These are phyloP conservation scores for Aspergillus novofumigatus DNA, from an alignment of 2,329 filamentous ascomycete genomes.

Conservation along the genomic window DNA sequence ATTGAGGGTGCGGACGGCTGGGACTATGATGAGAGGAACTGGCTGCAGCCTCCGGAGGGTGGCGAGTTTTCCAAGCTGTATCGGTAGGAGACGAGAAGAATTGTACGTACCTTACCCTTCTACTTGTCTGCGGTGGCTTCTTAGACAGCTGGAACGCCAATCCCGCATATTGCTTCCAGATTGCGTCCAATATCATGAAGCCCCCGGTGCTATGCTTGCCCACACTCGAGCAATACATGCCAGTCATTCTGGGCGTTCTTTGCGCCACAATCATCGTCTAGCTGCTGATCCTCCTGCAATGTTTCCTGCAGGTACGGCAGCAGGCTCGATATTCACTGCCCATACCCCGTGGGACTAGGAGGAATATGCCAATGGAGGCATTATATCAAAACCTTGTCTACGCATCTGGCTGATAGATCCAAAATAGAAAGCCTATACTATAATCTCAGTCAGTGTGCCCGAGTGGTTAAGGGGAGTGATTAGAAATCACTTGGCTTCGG, in stretches of 20 bases:
- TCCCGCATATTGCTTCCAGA: background rate
- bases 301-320: constrained; percentile 9
- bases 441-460: background rate
- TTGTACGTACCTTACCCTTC: background rate
- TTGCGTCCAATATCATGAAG: background rate
- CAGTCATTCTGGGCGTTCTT: background rate
- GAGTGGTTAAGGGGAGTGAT: background rate
- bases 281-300: constrained; percentile 13
- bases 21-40: constrained; percentile 81
- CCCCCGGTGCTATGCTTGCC: background rate
- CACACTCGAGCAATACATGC: constrained; percentile 5
- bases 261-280: constrained; percentile 2
- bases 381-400: no score
- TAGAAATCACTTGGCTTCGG: constrained; percentile 4
- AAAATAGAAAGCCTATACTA: fast-evolving
- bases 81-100: background rate
- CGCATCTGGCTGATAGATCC: no score
- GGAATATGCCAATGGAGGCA: no score
- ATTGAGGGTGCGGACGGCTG: constrained; percentile 71
- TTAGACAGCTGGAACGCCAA: no score
- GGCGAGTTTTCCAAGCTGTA: constrained; percentile 72
- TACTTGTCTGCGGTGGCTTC: no score
- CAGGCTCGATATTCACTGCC: constrained; percentile 13
- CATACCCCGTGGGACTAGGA: no score
- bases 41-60: constrained; percentile 77